These are phyloP conservation scores for Panicum virgatum DNA, from an alignment of 202 grass and related monocot species.

Conservation along the genomic window DNA sequence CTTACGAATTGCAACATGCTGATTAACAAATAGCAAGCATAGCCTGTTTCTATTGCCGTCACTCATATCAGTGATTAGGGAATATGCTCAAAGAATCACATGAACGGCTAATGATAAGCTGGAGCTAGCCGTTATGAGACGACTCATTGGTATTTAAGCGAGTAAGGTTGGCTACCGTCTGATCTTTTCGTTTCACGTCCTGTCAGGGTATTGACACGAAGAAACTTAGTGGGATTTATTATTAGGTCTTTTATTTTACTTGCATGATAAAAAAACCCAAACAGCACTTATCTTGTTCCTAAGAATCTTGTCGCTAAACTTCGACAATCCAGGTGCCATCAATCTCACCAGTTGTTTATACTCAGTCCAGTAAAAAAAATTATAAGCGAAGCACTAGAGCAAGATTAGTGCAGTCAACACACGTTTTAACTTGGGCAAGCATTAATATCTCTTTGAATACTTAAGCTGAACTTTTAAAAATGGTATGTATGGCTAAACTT, in stretches of 20 bases:
- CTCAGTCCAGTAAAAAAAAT: not conserved
- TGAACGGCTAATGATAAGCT: not conserved
- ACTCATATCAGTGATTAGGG: not conserved
- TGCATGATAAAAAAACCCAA: not conserved
- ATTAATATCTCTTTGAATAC: not conserved
- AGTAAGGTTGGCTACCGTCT: not conserved
- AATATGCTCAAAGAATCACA: conserved; percentile 30
- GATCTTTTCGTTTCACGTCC: not conserved
- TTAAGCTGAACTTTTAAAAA: not conserved
- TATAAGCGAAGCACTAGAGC: not conserved
- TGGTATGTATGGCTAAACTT: not conserved
- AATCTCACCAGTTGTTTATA: not conserved
- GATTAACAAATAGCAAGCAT: conserved; percentile 17
- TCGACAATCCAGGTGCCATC: not conserved
- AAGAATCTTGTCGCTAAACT: too few relatives aligned
- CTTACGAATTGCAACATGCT: conserved; percentile 30
- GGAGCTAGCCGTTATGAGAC: not conserved
- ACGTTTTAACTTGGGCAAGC: not conserved
- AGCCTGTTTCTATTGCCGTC: not conserved
- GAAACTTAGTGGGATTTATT: not conserved
- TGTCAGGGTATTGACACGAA: not conserved
- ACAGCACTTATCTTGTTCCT: too few relatives aligned
- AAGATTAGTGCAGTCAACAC: not conserved
- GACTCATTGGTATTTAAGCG: not conserved
- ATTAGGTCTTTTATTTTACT: not conserved